Evolutionary conservation across 2,329 filamentous ascomycete genomes (phyloP), one percentile per base, ranked within the genome.

Genomic region (Penicillium psychrosexuale): DNA sequence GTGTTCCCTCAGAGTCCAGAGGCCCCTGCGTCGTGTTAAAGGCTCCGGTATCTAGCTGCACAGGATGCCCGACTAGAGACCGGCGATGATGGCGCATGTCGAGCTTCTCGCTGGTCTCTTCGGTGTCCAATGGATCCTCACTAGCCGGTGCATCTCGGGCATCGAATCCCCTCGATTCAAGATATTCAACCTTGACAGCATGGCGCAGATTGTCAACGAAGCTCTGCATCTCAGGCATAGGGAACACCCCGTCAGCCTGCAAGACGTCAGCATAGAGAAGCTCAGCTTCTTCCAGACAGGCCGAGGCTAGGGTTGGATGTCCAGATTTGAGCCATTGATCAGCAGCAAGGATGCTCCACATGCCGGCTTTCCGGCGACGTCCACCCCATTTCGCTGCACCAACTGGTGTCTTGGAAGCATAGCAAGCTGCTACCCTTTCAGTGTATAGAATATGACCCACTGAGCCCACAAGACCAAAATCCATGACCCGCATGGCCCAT

Each of bases 361-460:
- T 83, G 0, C 90, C 94, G 2, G 92, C 89, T 77, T 97, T 99
- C 46, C 94, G 82, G 56, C 82, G 82, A 58, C 93, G 82, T 8
- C 82, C 81, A 15, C 92, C 91, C 80, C 86, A 89, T 36, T 78
- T 77, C 57, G 85, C 82, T 8, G 82, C 83, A 1, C 87, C 86
- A 3, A 85, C 75, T 3, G 89, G 87, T 27, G 81, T 81, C 62
- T 89, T 90, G 3, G 88, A 86, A 0, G 84, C 84, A 73, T 93
- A 97, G 75, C 90, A 96, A 2, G 88, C 84, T 0, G 90, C 89
- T 19, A 97, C 82, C 34, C 94, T 85, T 74, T 99, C 93, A 50
- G 88, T 91, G 64, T 96, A 79, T 12, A 99, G 80, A 0, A 90
- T 90, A 57, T 93, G 88, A 3, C 91, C 91, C 1, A 94, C 79